Evolutionary conservation across 2,329 filamentous ascomycete genomes (phyloP).

Genomic region (Harringtonia lauricola): DNA sequence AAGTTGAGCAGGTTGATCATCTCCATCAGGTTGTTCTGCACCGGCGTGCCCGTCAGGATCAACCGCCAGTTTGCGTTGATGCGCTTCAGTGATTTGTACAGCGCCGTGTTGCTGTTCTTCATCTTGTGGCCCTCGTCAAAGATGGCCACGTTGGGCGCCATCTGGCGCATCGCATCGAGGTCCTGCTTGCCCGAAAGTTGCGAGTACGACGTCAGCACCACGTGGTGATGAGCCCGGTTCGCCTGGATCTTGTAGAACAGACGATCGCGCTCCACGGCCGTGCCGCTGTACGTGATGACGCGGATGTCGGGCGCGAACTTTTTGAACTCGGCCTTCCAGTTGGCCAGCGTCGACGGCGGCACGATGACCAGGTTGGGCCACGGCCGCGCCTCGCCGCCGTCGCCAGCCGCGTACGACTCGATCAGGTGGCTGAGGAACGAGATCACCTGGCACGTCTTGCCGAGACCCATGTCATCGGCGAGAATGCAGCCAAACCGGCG

Average conservation of each 20-base stretch:
- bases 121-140: conserved; percentile 93
- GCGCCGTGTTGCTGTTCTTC: conserved; percentile 75
- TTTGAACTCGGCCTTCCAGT: conserved; percentile 86
- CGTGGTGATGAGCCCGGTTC: conserved; percentile 52
- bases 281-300: conserved; percentile 61
- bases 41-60: conserved; percentile 78
- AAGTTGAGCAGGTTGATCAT: conserved; percentile 87
- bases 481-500: conserved; percentile 78
- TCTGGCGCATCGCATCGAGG: conserved; percentile 34
- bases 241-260: conserved; percentile 57
- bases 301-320: conserved; percentile 70
- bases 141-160: conserved; percentile 47
- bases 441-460: conserved; percentile 96
- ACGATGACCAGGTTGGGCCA: conserved; percentile 80
- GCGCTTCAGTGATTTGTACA: conserved; percentile 67
- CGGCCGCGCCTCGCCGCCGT: conserved; percentile 25
- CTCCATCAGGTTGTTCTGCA: conserved; percentile 92
- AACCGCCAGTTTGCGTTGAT: conserved; percentile 77
- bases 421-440: conserved; percentile 78
- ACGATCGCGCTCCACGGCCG: conserved; percentile 52
- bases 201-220: conserved; percentile 48
- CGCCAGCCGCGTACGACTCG: conserved; percentile 36
- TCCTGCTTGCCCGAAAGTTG: conserved; percentile 44
- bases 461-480: conserved; percentile 93
- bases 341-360: conserved; percentile 86